Evolutionary conservation across 139 green algal genomes (phyloP).

Genomic region (Yamagishiella unicocca): DNA sequence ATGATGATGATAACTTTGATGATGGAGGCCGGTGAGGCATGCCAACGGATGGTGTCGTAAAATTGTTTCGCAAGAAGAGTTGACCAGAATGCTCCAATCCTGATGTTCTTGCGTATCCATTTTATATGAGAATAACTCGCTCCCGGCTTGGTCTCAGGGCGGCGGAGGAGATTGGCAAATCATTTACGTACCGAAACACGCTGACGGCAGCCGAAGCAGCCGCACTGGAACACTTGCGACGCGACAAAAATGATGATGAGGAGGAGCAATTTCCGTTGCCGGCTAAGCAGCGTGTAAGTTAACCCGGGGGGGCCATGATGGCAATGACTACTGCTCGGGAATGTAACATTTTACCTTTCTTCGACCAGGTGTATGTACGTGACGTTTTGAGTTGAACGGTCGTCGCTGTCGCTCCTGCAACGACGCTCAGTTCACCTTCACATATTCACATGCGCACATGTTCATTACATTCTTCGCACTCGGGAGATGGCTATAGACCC

Average conservation of each 20-base stretch:
- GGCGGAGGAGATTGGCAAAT: slow-evolving; percentile 33
- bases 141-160: slow-evolving; percentile 4
- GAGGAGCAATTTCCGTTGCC: slow-evolving; percentile 29
- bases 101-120: no score
- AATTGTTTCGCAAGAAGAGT: no score
- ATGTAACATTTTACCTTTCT: no score
- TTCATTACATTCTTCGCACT: background rate
- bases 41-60: no score
- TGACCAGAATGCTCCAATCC: no score
- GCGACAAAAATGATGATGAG: background rate
- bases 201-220: background rate
- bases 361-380: no score
- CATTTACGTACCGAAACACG: background rate
- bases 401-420: no score
- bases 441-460: background rate
- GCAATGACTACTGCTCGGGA: no score
- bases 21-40: slow-evolving; percentile 1
- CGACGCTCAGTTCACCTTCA: no score
- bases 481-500: background rate
- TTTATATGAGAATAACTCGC: no score
- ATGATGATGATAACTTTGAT: slow-evolving; percentile 12
- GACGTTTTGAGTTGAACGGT: no score
- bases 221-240: slow-evolving; percentile 5
- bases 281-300: background rate
- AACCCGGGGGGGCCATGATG: background rate